Evolutionary conservation across 139 green algal species (phyloP).

Genomic region (Desmodesmus armatus): DNA sequence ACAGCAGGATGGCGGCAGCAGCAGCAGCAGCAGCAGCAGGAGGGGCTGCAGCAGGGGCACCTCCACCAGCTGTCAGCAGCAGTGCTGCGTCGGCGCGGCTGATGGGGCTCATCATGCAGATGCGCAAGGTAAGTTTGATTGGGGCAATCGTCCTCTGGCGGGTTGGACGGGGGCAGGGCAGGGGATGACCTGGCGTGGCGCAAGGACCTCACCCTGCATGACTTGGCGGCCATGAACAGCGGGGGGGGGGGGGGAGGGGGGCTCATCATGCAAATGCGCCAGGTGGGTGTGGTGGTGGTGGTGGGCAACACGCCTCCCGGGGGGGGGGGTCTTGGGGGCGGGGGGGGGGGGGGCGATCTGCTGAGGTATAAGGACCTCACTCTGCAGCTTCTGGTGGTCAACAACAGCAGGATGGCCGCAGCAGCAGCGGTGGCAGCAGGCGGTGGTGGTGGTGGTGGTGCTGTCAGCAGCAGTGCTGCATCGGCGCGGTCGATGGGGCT

Average conservation of each 20-base stretch:
- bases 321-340: too few relatives aligned
- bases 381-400: too few relatives aligned
- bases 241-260: too few relatives aligned
- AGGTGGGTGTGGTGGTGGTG: too few relatives aligned
- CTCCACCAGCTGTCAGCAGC: not conserved
- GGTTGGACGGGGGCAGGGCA: not conserved
- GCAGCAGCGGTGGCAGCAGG: conserved; percentile 65
- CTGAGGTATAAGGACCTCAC: too few relatives aligned
- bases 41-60: conserved; percentile 63
- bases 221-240: conserved; percentile 61
- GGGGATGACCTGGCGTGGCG: conserved; percentile 40
- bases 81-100: conserved; percentile 3
- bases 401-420: conserved; percentile 49
- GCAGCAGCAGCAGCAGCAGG: conserved; percentile 68
- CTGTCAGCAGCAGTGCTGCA: not conserved
- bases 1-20: conserved; percentile 50
- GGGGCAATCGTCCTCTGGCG: too few relatives aligned
- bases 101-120: conserved; percentile 45
- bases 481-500: conserved; percentile 29
- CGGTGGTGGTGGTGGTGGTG: conserved; percentile 68
- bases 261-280: too few relatives aligned
- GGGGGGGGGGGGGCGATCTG: too few relatives aligned
- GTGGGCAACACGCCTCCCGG: too few relatives aligned
- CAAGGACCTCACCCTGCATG: conserved; percentile 66
- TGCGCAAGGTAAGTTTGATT: conserved; percentile 22